Base-by-base conservation (phyloP, 257 asterid genomes). In the Schizonepeta tenuifolia region DNA sequence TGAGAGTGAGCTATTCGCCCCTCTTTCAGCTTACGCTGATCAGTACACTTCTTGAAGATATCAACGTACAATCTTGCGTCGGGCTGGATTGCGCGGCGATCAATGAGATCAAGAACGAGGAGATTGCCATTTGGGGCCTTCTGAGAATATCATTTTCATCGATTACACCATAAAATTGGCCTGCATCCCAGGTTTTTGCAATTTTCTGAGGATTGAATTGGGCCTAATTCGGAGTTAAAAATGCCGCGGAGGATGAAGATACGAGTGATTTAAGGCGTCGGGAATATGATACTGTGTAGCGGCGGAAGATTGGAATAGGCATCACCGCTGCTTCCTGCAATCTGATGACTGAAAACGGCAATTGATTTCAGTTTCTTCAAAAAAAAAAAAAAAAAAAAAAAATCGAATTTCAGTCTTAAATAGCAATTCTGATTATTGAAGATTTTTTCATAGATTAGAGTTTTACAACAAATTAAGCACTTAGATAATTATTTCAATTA, bases 1-100 rank as follows among this genome's bases (percentile, higher is more conserved):
- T 90, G 95, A 67, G 79, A 11, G 70, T 93, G 93, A n/a, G 86
- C 81, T 53, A 72, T 66, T 63, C 74, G 74, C 2, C 91, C 97
- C 74, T 88, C 90, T 69, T 75, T 81, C 65, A 81, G 75, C 77
- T 69, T 83, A n/a, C 86, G 82, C 67, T 69, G 65, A 57, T 83
- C 73, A 1, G 95, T 85, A 62, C 90, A 90, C 75, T 69, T 88
- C 77, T 83, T 90, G 73, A 90, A 51, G 67, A 85, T 86, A 33
- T 79, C 72, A 8, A 70, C 72, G 40, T 86, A 92, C 46, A 89
- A 82, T 28, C 78, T 71, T 0, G 87, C 87, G 69, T 85, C 86
- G 24, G 83, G 74, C 15, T 83, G 78, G 85, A 86, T 60, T 8
- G 84, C 77, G 9, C 90, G 90, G 22, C 77, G 83, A 53, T 87